A percentile compares a stretch with the other conserved stretches of the same genome.
Evolutionary conservation across 1,139 yeast species (phyloP).

Genomic region (Yamadazyma dendronema): DNA sequence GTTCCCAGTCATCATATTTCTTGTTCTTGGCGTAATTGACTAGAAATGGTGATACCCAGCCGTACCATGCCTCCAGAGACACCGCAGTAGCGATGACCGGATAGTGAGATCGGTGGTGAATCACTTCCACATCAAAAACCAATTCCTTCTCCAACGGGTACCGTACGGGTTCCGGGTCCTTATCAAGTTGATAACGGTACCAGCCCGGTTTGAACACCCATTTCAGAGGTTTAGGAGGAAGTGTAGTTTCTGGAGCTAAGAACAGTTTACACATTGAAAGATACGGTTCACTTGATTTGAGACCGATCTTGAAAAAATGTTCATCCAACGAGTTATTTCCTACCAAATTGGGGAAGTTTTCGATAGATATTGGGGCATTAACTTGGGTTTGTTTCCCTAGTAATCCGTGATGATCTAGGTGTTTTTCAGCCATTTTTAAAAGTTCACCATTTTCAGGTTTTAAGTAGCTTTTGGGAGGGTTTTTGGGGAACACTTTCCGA

Average conservation of each 20-base stretch:
- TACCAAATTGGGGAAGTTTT: conserved; percentile 60
- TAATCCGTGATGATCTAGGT: conserved; percentile 63
- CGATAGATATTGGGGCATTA: conserved; percentile 58
- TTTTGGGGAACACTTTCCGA: conserved; percentile 55
- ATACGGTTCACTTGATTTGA: conserved; percentile 61
- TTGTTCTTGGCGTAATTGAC: conserved; percentile 28
- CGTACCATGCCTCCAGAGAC: conserved; percentile 82
- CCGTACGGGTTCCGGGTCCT: conserved; percentile 55
- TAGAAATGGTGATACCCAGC: conserved; percentile 89
- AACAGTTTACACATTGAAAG: conserved; percentile 42
- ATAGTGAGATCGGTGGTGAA: conserved; percentile 71
- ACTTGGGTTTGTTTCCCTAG: conserved; percentile 76
- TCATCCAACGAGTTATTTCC: conserved; percentile 70
- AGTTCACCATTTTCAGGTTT: conserved; percentile 34
- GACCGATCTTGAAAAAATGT: conserved; percentile 77
- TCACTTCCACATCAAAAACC: conserved; percentile 87
- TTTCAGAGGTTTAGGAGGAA: conserved; percentile 48
- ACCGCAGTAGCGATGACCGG: conserved; percentile 84
- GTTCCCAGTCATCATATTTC: conserved; percentile 44
- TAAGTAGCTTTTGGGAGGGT: conserved; percentile 22
- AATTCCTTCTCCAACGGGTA: conserved; percentile 66
- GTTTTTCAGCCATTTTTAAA: conserved; percentile 57
- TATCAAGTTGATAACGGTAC: conserved; percentile 65
- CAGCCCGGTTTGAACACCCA: conserved; percentile 77
- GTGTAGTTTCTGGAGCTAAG: conserved; percentile 20